Evolutionary conservation across 139 green algal genomes (phyloP).

Genomic region (Auxenochlorella protothecoides): DNA sequence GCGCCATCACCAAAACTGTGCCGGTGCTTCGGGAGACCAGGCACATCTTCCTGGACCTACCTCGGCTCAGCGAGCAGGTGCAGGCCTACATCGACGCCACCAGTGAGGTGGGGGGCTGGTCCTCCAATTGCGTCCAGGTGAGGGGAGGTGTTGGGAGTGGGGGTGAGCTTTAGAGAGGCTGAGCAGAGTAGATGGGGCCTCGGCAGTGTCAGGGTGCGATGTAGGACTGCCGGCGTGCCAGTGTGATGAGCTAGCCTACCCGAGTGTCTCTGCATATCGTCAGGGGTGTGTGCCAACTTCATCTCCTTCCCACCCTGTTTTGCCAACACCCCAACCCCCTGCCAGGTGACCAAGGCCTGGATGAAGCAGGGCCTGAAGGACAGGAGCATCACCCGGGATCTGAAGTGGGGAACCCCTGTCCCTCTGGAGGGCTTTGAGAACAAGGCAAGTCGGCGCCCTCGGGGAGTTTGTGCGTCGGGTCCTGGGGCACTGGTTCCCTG

Average conservation of each 20-base stretch:
- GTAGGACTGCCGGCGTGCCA: too few relatives aligned
- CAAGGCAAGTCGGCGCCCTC: conserved; percentile 44
- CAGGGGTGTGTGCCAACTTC: too few relatives aligned
- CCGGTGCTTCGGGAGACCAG: conserved; percentile 63
- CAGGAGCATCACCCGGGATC: conserved; percentile 93
- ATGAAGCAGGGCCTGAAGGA: conserved; percentile 90
- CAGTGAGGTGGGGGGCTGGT: conserved; percentile 64
- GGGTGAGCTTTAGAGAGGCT: background rate
- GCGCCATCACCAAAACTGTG: conserved; percentile 70
- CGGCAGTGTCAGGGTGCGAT: too few relatives aligned
- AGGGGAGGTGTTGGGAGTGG: background rate
- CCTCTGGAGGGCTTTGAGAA: conserved; percentile 74
- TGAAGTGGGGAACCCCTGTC: conserved; percentile 92
- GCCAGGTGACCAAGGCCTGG: conserved; percentile 81
- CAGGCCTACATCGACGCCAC: conserved; percentile 61
- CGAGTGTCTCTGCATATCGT: too few relatives aligned
- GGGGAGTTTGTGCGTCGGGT: background rate
- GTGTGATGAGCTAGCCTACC: too few relatives aligned
- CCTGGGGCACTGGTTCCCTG: too few relatives aligned
- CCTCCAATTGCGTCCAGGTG: conserved; percentile 73
- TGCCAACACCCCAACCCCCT: background rate
- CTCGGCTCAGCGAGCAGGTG: conserved; percentile 54
- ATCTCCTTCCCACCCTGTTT: too few relatives aligned
- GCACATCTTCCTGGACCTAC: conserved; percentile 95
- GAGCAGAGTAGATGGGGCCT: too few relatives aligned